These are phyloP conservation scores for Hemileccinum rubropunctum DNA, from an alignment of 768 basidiomycete genomes.

Conservation along the genomic window DNA sequence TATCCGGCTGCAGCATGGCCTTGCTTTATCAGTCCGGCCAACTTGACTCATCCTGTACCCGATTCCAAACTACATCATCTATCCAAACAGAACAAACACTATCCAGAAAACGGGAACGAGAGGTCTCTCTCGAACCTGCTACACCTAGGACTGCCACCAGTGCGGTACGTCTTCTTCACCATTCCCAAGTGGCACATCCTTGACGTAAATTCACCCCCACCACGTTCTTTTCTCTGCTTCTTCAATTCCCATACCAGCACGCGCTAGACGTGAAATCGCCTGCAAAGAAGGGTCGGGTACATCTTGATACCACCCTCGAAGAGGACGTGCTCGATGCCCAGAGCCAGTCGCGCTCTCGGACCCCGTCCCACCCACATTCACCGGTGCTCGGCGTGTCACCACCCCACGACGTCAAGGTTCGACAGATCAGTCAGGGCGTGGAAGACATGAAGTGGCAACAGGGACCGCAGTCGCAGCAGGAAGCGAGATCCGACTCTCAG, in stretches of 20 bases:
- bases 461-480: slow-evolving; percentile 15
- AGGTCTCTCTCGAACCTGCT: slow-evolving; percentile 71
- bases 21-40: slow-evolving; percentile 25
- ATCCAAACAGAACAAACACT: slow-evolving; percentile 38
- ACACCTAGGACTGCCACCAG: slow-evolving; percentile 41
- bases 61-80: slow-evolving; percentile 17
- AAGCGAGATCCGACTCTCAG: slow-evolving; percentile 6
- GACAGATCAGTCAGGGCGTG: slow-evolving; percentile 76
- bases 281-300: slow-evolving; percentile 72
- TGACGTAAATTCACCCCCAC: slow-evolving; percentile 29
- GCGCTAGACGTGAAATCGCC: slow-evolving; percentile 52
- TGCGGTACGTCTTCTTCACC: slow-evolving; percentile 32
- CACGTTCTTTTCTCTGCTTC: slow-evolving; percentile 19
- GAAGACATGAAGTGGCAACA: slow-evolving; percentile 76
- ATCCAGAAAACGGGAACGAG: slow-evolving; percentile 73
- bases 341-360: slow-evolving; percentile 40
- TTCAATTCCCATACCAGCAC: slow-evolving; percentile 23
- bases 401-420: slow-evolving; percentile 72
- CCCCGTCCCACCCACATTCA: slow-evolving; percentile 29
- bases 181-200: slow-evolving; percentile 11
- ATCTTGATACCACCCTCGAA: slow-evolving; percentile 60
- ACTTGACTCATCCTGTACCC: slow-evolving; percentile 22
- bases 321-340: slow-evolving; percentile 47
- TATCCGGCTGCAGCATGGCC: slow-evolving; percentile 21
- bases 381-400: slow-evolving; percentile 53